phyloP scores from a whole-genome alignment of 2,329 filamentous ascomycete genomes.

The Parastagonospora avenae region DNA sequence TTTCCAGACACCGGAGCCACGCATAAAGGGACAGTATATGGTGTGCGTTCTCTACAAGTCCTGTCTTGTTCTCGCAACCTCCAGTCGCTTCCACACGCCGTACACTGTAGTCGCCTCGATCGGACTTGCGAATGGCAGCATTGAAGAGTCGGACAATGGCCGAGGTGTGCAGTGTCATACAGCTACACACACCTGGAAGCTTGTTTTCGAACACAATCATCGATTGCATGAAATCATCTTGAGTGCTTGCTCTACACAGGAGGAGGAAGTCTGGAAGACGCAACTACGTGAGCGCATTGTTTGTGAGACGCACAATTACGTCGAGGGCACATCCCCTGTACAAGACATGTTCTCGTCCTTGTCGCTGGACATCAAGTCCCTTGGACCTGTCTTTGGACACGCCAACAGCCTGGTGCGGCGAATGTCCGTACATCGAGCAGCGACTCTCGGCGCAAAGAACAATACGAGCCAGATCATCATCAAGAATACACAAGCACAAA shows the following conservation, averaged over 20 bases:
- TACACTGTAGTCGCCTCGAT: conserved; percentile 80
- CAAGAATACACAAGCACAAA: conserved; percentile 78
- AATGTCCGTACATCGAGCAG: conserved; percentile 79
- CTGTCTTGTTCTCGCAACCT: conserved; percentile 75
- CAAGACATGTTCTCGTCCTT: conserved; percentile 66
- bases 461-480: conserved; percentile 78
- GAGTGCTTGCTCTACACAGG: conserved; percentile 80
- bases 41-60: conserved; percentile 83
- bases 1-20: conserved; percentile 70
- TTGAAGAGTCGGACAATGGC: conserved; percentile 77
- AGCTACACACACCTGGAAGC: conserved; percentile 87
- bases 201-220: conserved; percentile 78
- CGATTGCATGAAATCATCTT: conserved; percentile 83
- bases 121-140: conserved; percentile 65
- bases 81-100: conserved; percentile 65
- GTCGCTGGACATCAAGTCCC: conserved; percentile 70
- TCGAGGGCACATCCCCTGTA: conserved; percentile 54
- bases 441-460: conserved; percentile 72
- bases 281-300: conserved; percentile 63
- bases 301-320: conserved; percentile 57
- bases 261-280: conserved; percentile 80
- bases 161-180: conserved; percentile 88
- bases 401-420: conserved; percentile 68
- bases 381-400: conserved; percentile 77
- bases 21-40: conserved; percentile 79